Evolutionary conservation across 2,329 filamentous ascomycete genomes (phyloP).

Genomic region (Neophaeococcomyces aloes): DNA sequence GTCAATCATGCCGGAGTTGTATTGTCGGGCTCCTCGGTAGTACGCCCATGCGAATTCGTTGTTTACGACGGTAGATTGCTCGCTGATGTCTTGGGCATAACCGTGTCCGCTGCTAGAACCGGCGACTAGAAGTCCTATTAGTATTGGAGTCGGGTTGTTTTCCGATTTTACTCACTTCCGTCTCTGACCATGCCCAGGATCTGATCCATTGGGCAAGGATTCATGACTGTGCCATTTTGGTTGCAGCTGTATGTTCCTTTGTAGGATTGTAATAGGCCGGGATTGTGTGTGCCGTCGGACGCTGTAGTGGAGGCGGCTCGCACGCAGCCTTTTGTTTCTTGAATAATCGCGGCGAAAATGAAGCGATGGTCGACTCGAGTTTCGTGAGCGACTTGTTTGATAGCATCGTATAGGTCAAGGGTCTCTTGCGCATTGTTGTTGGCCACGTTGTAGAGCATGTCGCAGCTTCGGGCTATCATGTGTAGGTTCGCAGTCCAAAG

Average conservation of each 20-base stretch:
- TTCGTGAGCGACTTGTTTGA: constrained; percentile 25
- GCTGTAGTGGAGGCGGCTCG: constrained; percentile 32
- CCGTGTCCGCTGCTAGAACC: constrained; percentile 30
- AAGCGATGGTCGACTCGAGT: constrained; percentile 31
- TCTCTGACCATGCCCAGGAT: constrained; percentile 33
- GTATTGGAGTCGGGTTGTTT: background rate
- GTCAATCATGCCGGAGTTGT: constrained; percentile 33
- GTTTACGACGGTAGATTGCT: constrained; percentile 20
- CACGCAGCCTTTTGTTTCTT: constrained; percentile 39
- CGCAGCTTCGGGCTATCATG: constrained; percentile 30
- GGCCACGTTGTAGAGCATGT: constrained; percentile 23
- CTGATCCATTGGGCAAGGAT: constrained; percentile 29
- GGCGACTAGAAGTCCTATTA: constrained; percentile 14
- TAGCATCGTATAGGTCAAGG: constrained; percentile 29
- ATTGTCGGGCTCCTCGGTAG: constrained; percentile 31
- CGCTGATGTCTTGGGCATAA: constrained; percentile 26
- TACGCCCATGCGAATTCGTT: constrained; percentile 22
- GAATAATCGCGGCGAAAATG: constrained; percentile 37
- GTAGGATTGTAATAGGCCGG: constrained; percentile 40
- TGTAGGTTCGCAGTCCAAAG: constrained; percentile 25
- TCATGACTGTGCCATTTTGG: constrained; percentile 24
- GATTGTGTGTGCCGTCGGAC: constrained; percentile 32
- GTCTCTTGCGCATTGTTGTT: constrained; percentile 32
- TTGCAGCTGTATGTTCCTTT: constrained; percentile 32
- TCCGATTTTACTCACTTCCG: constrained; percentile 21